Percentiles rank a stretch among this genome's conserved stretches.
Conservation (phyloP, 2,329 filamentous ascomycete species). For the Aspergillus quadricinctus region DNA sequence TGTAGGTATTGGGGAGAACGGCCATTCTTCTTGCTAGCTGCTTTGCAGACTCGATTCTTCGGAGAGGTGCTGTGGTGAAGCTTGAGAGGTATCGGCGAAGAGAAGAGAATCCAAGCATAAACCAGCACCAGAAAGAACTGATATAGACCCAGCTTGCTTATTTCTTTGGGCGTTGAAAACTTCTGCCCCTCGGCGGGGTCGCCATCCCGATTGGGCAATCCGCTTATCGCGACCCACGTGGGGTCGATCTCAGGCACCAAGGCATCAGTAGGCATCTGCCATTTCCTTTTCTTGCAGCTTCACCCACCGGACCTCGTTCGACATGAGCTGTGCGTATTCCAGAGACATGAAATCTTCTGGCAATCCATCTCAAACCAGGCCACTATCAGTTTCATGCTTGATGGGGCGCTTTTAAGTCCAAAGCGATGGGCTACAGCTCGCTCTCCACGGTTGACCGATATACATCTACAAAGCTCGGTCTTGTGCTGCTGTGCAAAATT, state of each 20-base stretch:
- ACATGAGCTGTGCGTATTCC: too few species aligned
- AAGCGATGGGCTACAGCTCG: background rate
- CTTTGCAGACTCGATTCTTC: conserved; percentile 30
- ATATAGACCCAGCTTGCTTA: conserved; percentile 6
- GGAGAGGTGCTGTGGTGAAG: conserved; percentile 21
- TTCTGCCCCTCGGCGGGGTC: conserved; percentile 11
- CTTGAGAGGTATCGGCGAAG: conserved; percentile 17
- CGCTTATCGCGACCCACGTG: conserved; percentile 22
- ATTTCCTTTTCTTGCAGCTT: background rate
- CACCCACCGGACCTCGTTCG: too few species aligned
- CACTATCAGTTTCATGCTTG: too few species aligned
- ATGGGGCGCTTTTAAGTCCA: background rate
- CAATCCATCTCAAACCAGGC: too few species aligned
- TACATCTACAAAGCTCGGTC: background rate
- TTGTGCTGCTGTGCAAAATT: background rate
- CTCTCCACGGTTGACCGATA: background rate
- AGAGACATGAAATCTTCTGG: too few species aligned
- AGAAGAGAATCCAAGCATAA: background rate
- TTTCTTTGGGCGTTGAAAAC: conserved; percentile 6
- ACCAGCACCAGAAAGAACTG: background rate
- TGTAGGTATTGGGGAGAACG: conserved; percentile 55
- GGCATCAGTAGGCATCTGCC: background rate
- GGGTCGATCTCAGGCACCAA: conserved; percentile 16
- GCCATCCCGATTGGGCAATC: conserved; percentile 21
- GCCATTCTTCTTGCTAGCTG: conserved; percentile 44